These are phyloP conservation scores for Cryptococcus floricola DNA, from an alignment of 1,284 basidiomycete species.

Conservation along the genomic window DNA sequence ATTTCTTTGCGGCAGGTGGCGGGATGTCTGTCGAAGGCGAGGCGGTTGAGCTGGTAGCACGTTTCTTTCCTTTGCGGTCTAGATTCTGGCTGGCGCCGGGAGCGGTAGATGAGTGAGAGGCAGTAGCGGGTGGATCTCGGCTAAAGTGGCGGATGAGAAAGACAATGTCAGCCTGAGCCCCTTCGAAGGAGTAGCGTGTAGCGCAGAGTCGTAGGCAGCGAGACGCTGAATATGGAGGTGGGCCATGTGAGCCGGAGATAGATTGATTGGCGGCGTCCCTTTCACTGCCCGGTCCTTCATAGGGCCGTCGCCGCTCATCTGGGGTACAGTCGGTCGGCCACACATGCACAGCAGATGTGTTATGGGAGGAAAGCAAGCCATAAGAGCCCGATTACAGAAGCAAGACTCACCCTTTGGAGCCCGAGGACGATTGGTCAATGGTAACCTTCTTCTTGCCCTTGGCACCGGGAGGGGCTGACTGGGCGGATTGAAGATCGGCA, in stretches of 20 bases:
- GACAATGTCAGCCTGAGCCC: not conserved
- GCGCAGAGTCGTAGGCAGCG: too few relatives aligned
- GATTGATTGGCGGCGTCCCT: too few relatives aligned
- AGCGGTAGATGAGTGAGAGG: constrained; percentile 3
- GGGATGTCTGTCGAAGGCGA: not conserved
- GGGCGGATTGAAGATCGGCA: constrained; percentile 6
- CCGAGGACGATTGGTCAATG: constrained; percentile 11
- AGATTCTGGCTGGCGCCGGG: not conserved
- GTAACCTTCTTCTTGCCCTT: constrained; percentile 31
- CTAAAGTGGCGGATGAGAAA: not conserved
- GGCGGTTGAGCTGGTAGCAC: constrained; percentile 22
- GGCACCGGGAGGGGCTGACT: constrained; percentile 8
- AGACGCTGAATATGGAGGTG: too few relatives aligned
- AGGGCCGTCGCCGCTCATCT: too few relatives aligned
- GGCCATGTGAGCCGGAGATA: too few relatives aligned
- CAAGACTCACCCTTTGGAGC: constrained; percentile 20
- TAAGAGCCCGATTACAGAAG: too few relatives aligned
- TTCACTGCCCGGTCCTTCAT: too few relatives aligned
- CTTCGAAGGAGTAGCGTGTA: too few relatives aligned
- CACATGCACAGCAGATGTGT: not conserved
- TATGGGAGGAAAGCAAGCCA: not conserved
- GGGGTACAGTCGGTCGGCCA: too few relatives aligned
- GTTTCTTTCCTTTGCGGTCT: constrained; percentile 45
- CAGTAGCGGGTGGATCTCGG: not conserved
- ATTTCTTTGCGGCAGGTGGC: constrained; percentile 5